phyloP scores from a whole-genome alignment of 1,284 basidiomycete species.

The Athelia psychrophila region DNA sequence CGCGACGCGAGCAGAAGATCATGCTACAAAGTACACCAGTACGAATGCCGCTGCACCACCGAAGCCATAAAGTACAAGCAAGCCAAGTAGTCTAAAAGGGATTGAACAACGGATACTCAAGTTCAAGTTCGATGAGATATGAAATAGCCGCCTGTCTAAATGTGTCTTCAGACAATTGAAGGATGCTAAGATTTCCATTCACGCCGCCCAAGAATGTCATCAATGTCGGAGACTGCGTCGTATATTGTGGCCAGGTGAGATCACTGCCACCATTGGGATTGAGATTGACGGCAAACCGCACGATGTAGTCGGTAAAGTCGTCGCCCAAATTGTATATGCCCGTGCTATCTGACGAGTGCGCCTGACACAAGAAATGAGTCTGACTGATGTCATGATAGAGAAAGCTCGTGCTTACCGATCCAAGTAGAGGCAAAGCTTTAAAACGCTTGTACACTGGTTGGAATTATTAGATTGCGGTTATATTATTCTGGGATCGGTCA shows the following conservation, averaged over 20 bases:
- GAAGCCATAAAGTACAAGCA: too few relatives aligned
- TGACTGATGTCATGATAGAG: conserved; percentile 14
- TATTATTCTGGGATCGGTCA: background rate
- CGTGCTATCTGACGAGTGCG: conserved; percentile 38
- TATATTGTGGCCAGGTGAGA: conserved; percentile 50
- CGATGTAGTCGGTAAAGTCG: conserved; percentile 38
- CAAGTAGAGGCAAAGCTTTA: conserved; percentile 39
- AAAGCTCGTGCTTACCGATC: conserved; percentile 31
- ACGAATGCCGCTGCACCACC: too few relatives aligned
- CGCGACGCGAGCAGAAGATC: too few relatives aligned
- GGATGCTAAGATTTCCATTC: conserved; percentile 13
- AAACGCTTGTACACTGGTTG: conserved; percentile 34
- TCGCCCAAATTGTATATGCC: conserved; percentile 31
- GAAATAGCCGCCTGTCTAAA: conserved; percentile 41
- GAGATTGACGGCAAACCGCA: conserved; percentile 39
- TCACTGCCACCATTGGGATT: conserved; percentile 42
- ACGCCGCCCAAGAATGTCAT: conserved; percentile 44
- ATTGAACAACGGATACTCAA: conserved; percentile 34
- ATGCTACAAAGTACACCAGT: too few relatives aligned
- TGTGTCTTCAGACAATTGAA: conserved; percentile 37
- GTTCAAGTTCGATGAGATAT: conserved; percentile 33
- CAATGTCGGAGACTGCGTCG: conserved; percentile 31
- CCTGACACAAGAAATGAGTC: conserved; percentile 14
- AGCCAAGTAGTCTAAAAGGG: too few relatives aligned
- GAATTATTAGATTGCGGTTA: background rate